Conservation (phyloP, 148 eudicot species). For the Rhododendron simsii region DNA sequence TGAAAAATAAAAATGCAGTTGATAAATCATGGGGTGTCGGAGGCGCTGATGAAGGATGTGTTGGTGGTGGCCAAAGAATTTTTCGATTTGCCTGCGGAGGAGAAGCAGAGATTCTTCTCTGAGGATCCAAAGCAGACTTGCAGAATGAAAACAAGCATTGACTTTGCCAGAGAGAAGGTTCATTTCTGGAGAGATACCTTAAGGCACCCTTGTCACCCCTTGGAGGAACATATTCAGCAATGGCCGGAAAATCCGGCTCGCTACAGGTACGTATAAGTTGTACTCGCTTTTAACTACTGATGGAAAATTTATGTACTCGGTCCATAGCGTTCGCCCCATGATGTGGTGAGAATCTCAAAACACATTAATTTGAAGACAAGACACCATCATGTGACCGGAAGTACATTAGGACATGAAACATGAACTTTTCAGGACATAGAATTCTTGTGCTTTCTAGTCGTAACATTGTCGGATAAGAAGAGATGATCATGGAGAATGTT, state of each 20-base stretch:
- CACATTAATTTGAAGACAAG: too few relatives aligned
- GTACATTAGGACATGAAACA: too few relatives aligned
- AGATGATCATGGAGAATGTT: not conserved
- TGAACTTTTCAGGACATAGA: too few relatives aligned
- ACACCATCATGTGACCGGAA: too few relatives aligned
- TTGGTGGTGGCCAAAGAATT: not conserved
- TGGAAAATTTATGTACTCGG: too few relatives aligned
- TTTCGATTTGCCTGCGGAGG: constrained; percentile 2
- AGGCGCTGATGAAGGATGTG: constrained; percentile 5
- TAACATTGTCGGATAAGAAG: too few relatives aligned
- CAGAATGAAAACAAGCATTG: not conserved
- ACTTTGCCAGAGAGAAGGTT: not conserved
- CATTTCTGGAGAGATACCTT: constrained; percentile 1
- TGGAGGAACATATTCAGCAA: not conserved
- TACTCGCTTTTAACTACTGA: not conserved
- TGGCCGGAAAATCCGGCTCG: constrained; percentile 10
- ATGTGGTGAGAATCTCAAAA: too few relatives aligned
- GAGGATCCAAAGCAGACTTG: not conserved
- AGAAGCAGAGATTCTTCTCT: not conserved
- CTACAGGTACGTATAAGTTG: not conserved
- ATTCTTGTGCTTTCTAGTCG: too few relatives aligned
- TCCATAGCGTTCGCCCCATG: too few relatives aligned
- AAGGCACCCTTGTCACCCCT: not conserved
- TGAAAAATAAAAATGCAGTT: not conserved
- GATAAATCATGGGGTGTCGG: constrained; percentile 9